A percentile compares a stretch with the other conserved stretches of the same genome.
Evolutionary conservation across 768 basidiomycete species (phyloP).

Genomic region (Crepidotus variabilis): DNA sequence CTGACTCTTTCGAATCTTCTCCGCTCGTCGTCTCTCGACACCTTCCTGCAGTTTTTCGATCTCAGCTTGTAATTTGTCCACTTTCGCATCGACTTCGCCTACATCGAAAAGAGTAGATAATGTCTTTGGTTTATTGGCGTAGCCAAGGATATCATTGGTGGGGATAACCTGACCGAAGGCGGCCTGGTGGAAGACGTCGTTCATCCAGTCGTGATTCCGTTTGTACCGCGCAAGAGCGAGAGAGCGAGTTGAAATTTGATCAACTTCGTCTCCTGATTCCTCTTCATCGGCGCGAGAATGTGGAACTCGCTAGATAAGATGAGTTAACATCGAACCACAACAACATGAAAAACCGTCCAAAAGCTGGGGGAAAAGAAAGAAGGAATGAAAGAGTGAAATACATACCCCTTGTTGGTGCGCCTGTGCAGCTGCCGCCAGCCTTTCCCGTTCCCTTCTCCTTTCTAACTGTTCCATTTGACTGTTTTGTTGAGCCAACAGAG

Average conservation of each 20-base stretch:
- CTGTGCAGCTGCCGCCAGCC: constrained; percentile 21
- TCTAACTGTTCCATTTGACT: constrained; percentile 70
- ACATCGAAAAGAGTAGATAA: constrained; percentile 50
- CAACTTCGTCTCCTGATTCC: constrained; percentile 69
- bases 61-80: constrained; percentile 57
- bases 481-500: constrained; percentile 72
- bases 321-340: background rate
- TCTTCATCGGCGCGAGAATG: constrained; percentile 43
- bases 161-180: constrained; percentile 46
- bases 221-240: constrained; percentile 70
- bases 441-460: constrained; percentile 57
- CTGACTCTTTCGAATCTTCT: constrained; percentile 16
- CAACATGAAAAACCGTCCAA: too few species aligned
- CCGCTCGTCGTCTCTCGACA: constrained; percentile 40
- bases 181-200: constrained; percentile 73
- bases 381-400: background rate
- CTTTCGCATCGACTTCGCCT: constrained; percentile 51
- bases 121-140: constrained; percentile 39
- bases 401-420: constrained; percentile 2
- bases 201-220: constrained; percentile 84
- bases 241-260: constrained; percentile 68
- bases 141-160: constrained; percentile 17
- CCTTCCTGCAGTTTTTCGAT: constrained; percentile 50
- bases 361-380: too few species aligned
- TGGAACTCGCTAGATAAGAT: constrained; percentile 28